These are phyloP conservation scores for Fusarium falciforme DNA, from an alignment of 2,329 filamentous ascomycete genomes.

Conservation along the genomic window DNA sequence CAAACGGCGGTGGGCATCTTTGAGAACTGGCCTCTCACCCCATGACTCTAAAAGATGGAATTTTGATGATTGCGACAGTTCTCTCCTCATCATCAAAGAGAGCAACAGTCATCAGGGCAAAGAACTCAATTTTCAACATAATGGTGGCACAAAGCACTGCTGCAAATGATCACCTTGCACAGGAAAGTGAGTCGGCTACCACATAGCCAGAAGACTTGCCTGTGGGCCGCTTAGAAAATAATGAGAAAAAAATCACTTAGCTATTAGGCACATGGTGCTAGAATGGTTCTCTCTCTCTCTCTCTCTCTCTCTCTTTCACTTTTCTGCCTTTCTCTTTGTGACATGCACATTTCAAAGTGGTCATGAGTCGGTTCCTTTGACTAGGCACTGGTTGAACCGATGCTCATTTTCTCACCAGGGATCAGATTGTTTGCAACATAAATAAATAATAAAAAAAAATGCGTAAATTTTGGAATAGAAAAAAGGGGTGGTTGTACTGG, in stretches of 20 bases:
- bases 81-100: neutral
- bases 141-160: neutral
- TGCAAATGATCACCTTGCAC: too few relatives aligned
- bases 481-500: neutral
- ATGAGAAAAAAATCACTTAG: neutral
- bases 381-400: too few relatives aligned
- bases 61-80: neutral
- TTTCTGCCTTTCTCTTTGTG: too few relatives aligned
- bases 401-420: too few relatives aligned
- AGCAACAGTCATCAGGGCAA: neutral
- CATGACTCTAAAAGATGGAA: neutral
- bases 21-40: neutral
- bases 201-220: neutral
- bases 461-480: neutral
- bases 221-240: neutral
- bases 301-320: neutral
- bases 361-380: too few relatives aligned
- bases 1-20: neutral
- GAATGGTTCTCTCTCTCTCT: neutral
- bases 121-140: neutral
- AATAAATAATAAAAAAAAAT: neutral
- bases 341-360: too few relatives aligned
- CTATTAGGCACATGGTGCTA: neutral
- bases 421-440: too few relatives aligned
- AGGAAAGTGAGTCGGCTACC: neutral